Evolutionary conservation across 2,329 filamentous ascomycete species (phyloP), one percentile per base, ranked within the genome.

Genomic region (Clonostachys rhizophaga): DNA sequence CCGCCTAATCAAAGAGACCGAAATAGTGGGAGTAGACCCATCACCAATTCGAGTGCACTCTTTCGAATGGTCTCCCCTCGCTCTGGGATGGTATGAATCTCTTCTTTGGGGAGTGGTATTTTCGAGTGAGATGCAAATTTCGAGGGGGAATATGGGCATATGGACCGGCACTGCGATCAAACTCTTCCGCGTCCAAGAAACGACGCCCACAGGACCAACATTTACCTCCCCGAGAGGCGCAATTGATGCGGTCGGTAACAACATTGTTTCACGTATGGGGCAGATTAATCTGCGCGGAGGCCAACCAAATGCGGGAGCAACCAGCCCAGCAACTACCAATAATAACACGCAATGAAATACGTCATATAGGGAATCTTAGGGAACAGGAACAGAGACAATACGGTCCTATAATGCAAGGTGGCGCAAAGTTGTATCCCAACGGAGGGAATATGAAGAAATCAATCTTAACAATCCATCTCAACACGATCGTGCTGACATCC

Each of bases 21-120:
- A 80, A 44, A 71, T 95, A 40, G 77, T 83, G 10, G 85, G 83
- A 9, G 81, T 96, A 36, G 90, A 96, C 42, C 80, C 87, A 1
- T 83, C 83, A 2, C 76, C 86, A 1, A 78, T 89, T 45, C 80
- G 87, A 34, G 86, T 94, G 14, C 91, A 96, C 61, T 86, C 89
- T 13, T 97, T 97, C 59, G 90, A 96, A 68, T 97, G 92, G 92
- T 92, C 91, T 4, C 85, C 89, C 1, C 74, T 96, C 34, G 87
- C 89, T 1, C 75, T 97, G 44, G 92, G 91, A 43, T 97, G 94
- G 94, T 96, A 97, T 64, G 90, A 96, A 66, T 92, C 89, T 6
- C 75, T 97, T 12, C 75, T 99, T 10, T 99, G 94, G 94, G 86
- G 90, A 14, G 89, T 96, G 56, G 83, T 96, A 46, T 97, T 96